A percentile compares a stretch with the other conserved stretches of the same genome.
phyloP scores from a whole-genome alignment of 345 rosid genomes.

The Hibiscus syriacus region DNA sequence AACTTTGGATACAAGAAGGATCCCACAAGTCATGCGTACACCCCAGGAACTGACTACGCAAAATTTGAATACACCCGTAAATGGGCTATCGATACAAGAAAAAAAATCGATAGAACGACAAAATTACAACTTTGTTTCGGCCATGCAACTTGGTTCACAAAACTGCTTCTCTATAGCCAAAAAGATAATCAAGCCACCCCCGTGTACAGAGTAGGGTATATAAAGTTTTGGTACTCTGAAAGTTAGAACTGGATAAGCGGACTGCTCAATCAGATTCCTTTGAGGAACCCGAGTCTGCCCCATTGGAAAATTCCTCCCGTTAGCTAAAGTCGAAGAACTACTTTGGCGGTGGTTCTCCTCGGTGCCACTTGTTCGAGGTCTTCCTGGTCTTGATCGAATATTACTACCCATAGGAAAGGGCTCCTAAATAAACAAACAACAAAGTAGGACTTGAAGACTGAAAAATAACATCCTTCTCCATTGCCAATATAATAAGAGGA shows the following conservation, averaged over 20 bases:
- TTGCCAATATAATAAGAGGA: background rate
- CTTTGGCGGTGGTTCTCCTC: constrained; percentile 44
- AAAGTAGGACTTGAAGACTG: background rate
- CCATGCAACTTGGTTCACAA: constrained; percentile 26
- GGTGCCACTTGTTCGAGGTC: constrained; percentile 39
- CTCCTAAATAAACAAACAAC: constrained; percentile 35
- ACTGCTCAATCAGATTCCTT: constrained; percentile 34
- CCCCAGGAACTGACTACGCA: constrained; percentile 25
- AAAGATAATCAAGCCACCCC: constrained; percentile 30
- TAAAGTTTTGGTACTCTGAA: constrained; percentile 18
- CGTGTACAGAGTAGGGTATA: constrained; percentile 29
- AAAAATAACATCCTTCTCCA: constrained; percentile 5
- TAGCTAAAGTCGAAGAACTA: constrained; percentile 35
- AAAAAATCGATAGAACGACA: constrained; percentile 11
- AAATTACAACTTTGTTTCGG: constrained; percentile 19
- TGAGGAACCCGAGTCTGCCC: constrained; percentile 36
- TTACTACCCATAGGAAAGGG: constrained; percentile 81
- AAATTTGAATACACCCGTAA: constrained; percentile 30
- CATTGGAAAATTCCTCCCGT: constrained; percentile 56
- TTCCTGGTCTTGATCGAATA: constrained; percentile 63
- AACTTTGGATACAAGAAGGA: constrained; percentile 22
- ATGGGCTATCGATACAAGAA: constrained; percentile 11
- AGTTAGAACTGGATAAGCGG: constrained; percentile 29
- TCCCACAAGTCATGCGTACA: constrained; percentile 16
- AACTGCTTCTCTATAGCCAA: constrained; percentile 36